Base-by-base conservation (phyloP, 208 protist species). In the Leptomonas pyrrhocoris region DNA sequence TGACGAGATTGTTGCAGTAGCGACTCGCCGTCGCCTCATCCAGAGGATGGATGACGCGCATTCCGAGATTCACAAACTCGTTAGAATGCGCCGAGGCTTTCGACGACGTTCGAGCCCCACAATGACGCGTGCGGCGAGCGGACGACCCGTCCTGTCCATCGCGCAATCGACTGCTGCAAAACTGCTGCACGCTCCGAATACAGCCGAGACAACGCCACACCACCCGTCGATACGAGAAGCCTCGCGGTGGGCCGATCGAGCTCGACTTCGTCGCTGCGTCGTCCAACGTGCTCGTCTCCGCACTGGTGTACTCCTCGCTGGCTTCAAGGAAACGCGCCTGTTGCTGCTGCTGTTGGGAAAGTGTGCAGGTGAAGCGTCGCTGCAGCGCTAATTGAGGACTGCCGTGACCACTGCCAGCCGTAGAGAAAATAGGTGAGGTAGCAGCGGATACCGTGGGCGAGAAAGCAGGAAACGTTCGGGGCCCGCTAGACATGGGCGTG, bases 1-100 rank as follows among this genome's bases (percentile, higher is more conserved):
- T 79, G 13, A 98, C 85, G 16, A 73, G 81, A 79, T 99, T 99
- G 59, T 78, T 72, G 54, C 63, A 65, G 66, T 90, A 88, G n/a
- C 15, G 25, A 15, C n/a, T 62, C n/a, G 85, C 86, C 2, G 79
- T 69, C 16, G 16, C 18, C 2, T 68, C 46, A 48, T 87, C 77
- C 1, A 92, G 71, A 1, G 87, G 90, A 0, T n/a, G 49, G 40
- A 95, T 61, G 1, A 50, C 51, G 19, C 86, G 83, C 89, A 90
- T 84, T 30, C 28, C 50, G 2, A 36, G 54, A 31, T 43, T 45
- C 11, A 2, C 36, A 11, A 9, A 2, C 3, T 2, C 13, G 11
- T 48, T 15, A 19, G 43, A 48, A 38, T 38, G 34, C 9, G 34
- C 43, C 2, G 16, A 48, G 16, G 16, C 43, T n/a, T 3, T 3